These are phyloP conservation scores for Penicillium dipodomyicola DNA, from an alignment of 495 filamentous ascomycete genomes.

Conservation along the genomic window DNA sequence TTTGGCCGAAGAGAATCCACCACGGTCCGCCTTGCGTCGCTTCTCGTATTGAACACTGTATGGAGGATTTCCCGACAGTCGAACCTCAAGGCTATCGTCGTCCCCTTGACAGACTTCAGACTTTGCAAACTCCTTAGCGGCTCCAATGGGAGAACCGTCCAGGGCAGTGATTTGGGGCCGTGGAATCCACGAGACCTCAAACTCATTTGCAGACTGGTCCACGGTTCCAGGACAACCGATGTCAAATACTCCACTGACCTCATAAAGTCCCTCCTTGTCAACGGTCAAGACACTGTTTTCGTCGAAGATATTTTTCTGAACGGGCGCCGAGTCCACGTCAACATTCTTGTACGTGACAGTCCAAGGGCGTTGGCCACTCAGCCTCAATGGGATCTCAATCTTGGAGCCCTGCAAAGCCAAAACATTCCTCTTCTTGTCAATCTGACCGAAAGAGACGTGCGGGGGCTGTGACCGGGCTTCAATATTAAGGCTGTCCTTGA, in stretches of 20 bases:
- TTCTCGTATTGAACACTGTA: slow-evolving; percentile 81
- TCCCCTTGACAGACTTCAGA: slow-evolving; percentile 92
- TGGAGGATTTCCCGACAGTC: slow-evolving; percentile 76
- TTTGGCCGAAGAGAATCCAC: slow-evolving; percentile 58
- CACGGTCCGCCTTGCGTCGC: slow-evolving; percentile 60
- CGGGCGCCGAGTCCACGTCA: slow-evolving; percentile 40
- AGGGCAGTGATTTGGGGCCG: slow-evolving; percentile 69
- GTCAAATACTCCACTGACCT: slow-evolving; percentile 74
- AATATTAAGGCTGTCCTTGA: slow-evolving; percentile 79
- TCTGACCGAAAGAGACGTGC: slow-evolving; percentile 72
- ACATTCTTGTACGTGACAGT: slow-evolving; percentile 69
- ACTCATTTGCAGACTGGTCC: slow-evolving; percentile 65
- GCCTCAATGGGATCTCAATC: slow-evolving; percentile 72
- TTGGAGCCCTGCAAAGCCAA: slow-evolving; percentile 71
- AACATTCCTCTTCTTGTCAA: slow-evolving; percentile 71
- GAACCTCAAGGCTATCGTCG: slow-evolving; percentile 79
- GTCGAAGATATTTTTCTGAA: slow-evolving; percentile 52
- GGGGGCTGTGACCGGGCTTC: slow-evolving; percentile 83
- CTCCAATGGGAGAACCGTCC: slow-evolving; percentile 55
- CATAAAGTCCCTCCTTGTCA: slow-evolving; percentile 65
- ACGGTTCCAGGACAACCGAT: slow-evolving; percentile 75
- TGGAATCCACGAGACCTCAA: slow-evolving; percentile 79
- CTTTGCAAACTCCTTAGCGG: slow-evolving; percentile 57
- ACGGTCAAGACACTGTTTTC: slow-evolving; percentile 72
- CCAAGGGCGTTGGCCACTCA: slow-evolving; percentile 84